Percentiles rank a stretch among this genome's conserved stretches.
These are phyloP conservation scores for Penicillium sp. DNA, from an alignment of 2,329 filamentous ascomycete species.

Conservation along the genomic window DNA sequence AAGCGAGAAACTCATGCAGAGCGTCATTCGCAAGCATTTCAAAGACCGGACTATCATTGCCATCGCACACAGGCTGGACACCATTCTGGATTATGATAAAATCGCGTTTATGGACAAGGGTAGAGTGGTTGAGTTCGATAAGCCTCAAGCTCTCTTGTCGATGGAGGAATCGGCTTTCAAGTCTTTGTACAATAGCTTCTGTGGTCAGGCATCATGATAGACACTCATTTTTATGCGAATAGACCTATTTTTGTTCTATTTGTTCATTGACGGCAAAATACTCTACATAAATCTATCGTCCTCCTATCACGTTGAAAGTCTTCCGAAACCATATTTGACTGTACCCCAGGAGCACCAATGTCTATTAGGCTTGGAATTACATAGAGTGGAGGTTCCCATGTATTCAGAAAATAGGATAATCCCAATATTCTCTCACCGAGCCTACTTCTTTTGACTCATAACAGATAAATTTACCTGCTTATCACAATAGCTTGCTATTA, in stretches of 20 bases:
- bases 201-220: neutral
- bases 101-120: slow-evolving; percentile 28
- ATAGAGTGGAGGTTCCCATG: too few relatives aligned
- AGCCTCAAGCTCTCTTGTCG: slow-evolving; percentile 12
- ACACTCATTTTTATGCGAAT: neutral
- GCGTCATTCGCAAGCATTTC: slow-evolving; percentile 52
- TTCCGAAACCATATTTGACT: too few relatives aligned
- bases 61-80: slow-evolving; percentile 53
- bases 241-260: neutral
- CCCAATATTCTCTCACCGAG: too few relatives aligned
- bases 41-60: slow-evolving; percentile 56
- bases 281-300: neutral
- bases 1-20: slow-evolving; percentile 56
- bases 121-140: slow-evolving; percentile 26
- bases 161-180: slow-evolving; percentile 21
- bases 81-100: slow-evolving; percentile 29
- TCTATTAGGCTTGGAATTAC: too few relatives aligned
- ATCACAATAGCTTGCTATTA: too few relatives aligned
- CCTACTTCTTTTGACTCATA: too few relatives aligned
- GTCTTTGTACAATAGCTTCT: slow-evolving; percentile 11
- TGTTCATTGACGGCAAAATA: neutral
- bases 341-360: too few relatives aligned
- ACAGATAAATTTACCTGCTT: too few relatives aligned
- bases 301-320: too few relatives aligned
- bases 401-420: too few relatives aligned